These are phyloP conservation scores for Phaeosphaeriaceae sp. DNA, from an alignment of 2,329 filamentous ascomycete genomes.

Conservation along the genomic window DNA sequence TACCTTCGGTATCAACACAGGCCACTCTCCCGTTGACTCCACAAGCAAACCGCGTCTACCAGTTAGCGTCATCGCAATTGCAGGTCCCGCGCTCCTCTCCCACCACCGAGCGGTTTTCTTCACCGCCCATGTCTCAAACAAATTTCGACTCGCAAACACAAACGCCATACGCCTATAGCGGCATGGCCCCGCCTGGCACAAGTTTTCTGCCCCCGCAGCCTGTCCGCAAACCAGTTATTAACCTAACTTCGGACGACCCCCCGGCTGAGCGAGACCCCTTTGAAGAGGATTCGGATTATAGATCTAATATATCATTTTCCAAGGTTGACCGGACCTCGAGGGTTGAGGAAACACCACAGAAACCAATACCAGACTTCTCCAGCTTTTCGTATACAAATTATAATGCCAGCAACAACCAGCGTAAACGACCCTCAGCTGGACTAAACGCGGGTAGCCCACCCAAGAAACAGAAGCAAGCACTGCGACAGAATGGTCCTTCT, in stretches of 20 bases:
- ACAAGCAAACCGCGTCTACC: slow-evolving; percentile 38
- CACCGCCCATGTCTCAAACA: slow-evolving; percentile 46
- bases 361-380: slow-evolving; percentile 36
- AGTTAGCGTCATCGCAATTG: slow-evolving; percentile 56
- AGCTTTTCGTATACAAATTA: slow-evolving; percentile 27
- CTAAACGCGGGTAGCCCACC: slow-evolving; percentile 20
- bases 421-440: slow-evolving; percentile 37
- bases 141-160: slow-evolving; percentile 62
- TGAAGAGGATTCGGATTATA: slow-evolving; percentile 48
- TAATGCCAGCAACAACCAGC: slow-evolving; percentile 14
- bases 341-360: slow-evolving; percentile 45
- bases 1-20: slow-evolving; percentile 56
- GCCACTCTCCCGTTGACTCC: slow-evolving; percentile 65
- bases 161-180: slow-evolving; percentile 69
- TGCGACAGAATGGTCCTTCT: slow-evolving; percentile 39
- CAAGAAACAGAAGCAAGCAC: slow-evolving; percentile 34
- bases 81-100: slow-evolving; percentile 94
- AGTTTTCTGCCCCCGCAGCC: slow-evolving; percentile 60
- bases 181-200: slow-evolving; percentile 81
- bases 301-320: slow-evolving; percentile 66
- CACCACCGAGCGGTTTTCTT: slow-evolving; percentile 50
- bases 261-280: slow-evolving; percentile 57
- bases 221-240: slow-evolving; percentile 48
- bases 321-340: slow-evolving; percentile 53
- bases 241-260: slow-evolving; percentile 54